phyloP scores from a whole-genome alignment of 345 rosid genomes.

The Acer negundo region DNA sequence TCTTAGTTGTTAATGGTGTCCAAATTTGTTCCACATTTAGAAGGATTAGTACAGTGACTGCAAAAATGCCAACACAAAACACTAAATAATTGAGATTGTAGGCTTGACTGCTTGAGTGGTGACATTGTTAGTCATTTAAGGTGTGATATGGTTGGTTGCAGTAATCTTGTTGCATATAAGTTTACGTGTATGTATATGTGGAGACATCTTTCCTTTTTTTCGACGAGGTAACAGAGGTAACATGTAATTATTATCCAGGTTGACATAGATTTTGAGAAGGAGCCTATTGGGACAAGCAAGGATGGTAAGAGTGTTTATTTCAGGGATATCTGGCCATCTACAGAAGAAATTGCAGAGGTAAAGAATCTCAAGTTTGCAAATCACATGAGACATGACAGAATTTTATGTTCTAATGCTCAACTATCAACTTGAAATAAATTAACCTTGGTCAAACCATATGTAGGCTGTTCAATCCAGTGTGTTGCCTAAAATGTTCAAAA shows the following conservation, averaged over 20 bases:
- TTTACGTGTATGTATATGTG: not conserved
- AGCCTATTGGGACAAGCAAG: slow-evolving; percentile 91
- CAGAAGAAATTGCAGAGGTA: slow-evolving; percentile 94
- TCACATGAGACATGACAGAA: not conserved
- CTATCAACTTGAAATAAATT: slow-evolving; percentile 11
- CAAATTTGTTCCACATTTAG: not conserved
- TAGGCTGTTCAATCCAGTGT: slow-evolving; percentile 94
- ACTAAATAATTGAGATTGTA: not conserved
- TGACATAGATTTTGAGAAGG: slow-evolving; percentile 88
- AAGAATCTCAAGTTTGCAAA: slow-evolving; percentile 4
- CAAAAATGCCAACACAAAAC: not conserved
- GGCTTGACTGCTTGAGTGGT: not conserved
- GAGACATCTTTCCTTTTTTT: not conserved
- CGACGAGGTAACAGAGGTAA: slow-evolving; percentile 11
- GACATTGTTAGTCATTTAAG: not conserved
- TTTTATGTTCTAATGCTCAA: slow-evolving; percentile 12
- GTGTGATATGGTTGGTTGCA: not conserved
- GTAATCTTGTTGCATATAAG: not conserved
- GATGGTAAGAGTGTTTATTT: slow-evolving; percentile 78
- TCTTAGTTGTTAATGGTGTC: not conserved
- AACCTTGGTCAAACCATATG: slow-evolving; percentile 20
- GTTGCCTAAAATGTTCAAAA: slow-evolving; percentile 90
- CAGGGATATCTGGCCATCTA: slow-evolving; percentile 94
- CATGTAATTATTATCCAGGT: slow-evolving; percentile 51
- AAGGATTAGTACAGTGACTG: not conserved